phyloP scores from a whole-genome alignment of 2,329 filamentous ascomycete species.

The Chalara sp. region DNA sequence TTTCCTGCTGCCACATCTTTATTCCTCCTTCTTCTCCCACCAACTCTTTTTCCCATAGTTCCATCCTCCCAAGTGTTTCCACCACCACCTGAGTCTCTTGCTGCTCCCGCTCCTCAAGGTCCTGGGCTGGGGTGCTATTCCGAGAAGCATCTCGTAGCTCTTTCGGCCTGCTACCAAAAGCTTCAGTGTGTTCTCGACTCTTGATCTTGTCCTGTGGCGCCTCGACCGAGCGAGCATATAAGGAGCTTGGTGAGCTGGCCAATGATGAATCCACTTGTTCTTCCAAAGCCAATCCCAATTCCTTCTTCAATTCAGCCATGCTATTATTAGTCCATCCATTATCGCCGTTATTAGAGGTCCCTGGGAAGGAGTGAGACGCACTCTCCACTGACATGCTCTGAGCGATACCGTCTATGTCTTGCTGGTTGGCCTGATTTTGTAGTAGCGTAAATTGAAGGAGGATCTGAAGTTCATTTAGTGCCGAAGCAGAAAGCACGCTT shows the following conservation, averaged over 20 bases:
- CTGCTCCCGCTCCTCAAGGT: slow-evolving; percentile 8
- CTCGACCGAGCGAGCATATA: slow-evolving; percentile 6
- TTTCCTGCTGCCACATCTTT: slow-evolving; percentile 9
- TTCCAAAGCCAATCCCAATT: background rate
- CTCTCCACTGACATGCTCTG: slow-evolving; percentile 1
- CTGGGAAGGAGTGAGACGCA: slow-evolving; percentile 1
- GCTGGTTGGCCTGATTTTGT: slow-evolving; percentile 2
- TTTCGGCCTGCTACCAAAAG: background rate
- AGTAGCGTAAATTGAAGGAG: background rate
- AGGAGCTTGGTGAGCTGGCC: background rate
- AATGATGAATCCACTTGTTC: background rate
- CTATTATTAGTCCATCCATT: slow-evolving; percentile 5
- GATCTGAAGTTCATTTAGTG: background rate
- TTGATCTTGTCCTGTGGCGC: slow-evolving; percentile 13
- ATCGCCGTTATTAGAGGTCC: slow-evolving; percentile 1
- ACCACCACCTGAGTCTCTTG: slow-evolving; percentile 2
- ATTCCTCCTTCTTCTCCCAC: background rate
- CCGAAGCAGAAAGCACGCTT: slow-evolving; percentile 4
- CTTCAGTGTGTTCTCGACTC: slow-evolving; percentile 13
- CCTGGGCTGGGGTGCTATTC: slow-evolving; percentile 5
- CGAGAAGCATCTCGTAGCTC: slow-evolving; percentile 3
- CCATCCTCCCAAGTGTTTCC: background rate
- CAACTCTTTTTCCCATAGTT: slow-evolving; percentile 1
- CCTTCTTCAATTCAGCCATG: slow-evolving; percentile 1
- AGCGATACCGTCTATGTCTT: slow-evolving; percentile 1